Conservation (phyloP, 495 filamentous ascomycete species). For the Wilcoxina mikolae region DNA sequence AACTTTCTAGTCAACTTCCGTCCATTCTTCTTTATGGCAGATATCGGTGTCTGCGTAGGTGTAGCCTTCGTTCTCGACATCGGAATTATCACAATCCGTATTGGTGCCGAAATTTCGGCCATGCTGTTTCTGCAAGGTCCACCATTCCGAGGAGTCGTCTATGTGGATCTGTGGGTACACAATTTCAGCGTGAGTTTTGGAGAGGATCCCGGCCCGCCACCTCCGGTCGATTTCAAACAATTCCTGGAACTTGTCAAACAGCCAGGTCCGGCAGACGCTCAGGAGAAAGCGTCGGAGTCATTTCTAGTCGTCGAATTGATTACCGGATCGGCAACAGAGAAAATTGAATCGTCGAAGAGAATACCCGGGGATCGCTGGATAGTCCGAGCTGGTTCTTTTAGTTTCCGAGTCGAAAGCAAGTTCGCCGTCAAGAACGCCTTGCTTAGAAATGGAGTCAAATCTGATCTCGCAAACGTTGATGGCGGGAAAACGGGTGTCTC, state of each 20-base stretch:
- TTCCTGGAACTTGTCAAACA: constrained; percentile 18
- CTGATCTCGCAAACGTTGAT: too few species aligned
- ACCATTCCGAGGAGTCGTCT: constrained; percentile 29
- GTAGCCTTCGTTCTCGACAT: constrained; percentile 32
- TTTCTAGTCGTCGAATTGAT: too few species aligned
- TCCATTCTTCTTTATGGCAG: constrained; percentile 35
- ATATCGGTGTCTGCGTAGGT: constrained; percentile 31
- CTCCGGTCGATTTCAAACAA: neutral
- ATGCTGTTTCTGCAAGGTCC: constrained; percentile 32
- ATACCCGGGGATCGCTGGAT: too few species aligned
- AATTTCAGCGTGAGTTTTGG: constrained; percentile 36
- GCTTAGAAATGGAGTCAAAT: too few species aligned
- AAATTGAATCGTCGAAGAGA: too few species aligned
- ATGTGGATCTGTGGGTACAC: constrained; percentile 35
- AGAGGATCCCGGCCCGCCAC: neutral
- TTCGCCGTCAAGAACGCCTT: too few species aligned
- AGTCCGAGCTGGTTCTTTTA: too few species aligned
- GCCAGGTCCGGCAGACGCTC: too few species aligned
- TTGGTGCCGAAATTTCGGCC: constrained; percentile 31
- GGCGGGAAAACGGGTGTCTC: too few species aligned
- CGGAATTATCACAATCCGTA: constrained; percentile 28
- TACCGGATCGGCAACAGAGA: too few species aligned
- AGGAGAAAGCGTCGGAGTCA: too few species aligned
- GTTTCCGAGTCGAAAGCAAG: too few species aligned
- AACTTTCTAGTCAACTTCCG: constrained; percentile 40